Conservation (phyloP, 495 filamentous ascomycete species). For the Trichoderma reesei region DNA sequence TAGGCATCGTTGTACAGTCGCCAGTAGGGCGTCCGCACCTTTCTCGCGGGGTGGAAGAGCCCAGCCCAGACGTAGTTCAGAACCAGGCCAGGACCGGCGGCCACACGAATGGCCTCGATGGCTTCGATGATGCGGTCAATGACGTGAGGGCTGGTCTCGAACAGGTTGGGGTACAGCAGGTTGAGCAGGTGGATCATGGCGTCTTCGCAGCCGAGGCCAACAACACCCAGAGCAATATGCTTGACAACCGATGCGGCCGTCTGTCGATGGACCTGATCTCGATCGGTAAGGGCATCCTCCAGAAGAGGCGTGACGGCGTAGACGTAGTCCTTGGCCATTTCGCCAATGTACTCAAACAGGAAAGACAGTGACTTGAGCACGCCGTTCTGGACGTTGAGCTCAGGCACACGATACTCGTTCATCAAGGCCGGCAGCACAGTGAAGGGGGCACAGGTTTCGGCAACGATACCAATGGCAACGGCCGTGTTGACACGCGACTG, state of each 20-base stretch:
- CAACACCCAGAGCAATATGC: slow-evolving; percentile 91
- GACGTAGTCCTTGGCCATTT: slow-evolving; percentile 99
- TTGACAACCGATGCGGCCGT: slow-evolving; percentile 95
- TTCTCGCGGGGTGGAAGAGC: slow-evolving; percentile 90
- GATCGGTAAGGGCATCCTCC: slow-evolving; percentile 94
- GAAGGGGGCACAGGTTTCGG: slow-evolving; percentile 98
- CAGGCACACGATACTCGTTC: slow-evolving; percentile 98
- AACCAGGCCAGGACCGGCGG: slow-evolving; percentile 78
- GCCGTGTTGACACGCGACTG: slow-evolving; percentile 97
- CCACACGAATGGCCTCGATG: slow-evolving; percentile 92
- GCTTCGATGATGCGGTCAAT: slow-evolving; percentile 97
- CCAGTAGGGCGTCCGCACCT: slow-evolving; percentile 91
- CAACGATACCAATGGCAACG: slow-evolving; percentile 98
- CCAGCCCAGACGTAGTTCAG: slow-evolving; percentile 98
- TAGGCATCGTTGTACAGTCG: slow-evolving; percentile 95
- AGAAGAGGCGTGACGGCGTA: slow-evolving; percentile 96
- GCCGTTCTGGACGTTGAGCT: slow-evolving; percentile 98
- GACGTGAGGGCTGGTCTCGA: slow-evolving; percentile 96
- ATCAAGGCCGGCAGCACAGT: slow-evolving; percentile 97
- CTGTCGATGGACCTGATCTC: slow-evolving; percentile 96
- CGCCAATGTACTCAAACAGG: slow-evolving; percentile 97
- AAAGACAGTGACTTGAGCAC: slow-evolving; percentile 95
- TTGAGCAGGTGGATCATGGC: slow-evolving; percentile 97
- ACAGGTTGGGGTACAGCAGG: slow-evolving; percentile 91
- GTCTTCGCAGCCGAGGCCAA: slow-evolving; percentile 96